phyloP scores from a whole-genome alignment of 192 early-diverging fungal genomes.

The Umbelopsis isabellina region DNA sequence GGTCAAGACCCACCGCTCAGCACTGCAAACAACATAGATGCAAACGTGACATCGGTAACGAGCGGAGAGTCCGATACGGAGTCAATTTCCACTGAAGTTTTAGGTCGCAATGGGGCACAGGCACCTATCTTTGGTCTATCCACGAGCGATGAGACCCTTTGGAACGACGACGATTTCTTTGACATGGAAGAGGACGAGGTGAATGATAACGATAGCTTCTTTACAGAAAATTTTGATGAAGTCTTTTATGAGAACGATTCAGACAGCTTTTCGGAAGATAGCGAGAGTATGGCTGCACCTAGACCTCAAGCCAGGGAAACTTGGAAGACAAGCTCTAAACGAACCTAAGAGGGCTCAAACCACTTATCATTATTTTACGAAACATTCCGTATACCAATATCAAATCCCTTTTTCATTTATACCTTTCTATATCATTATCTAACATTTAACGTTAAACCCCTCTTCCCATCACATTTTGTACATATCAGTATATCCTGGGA shows the following conservation, averaged over 20 bases:
- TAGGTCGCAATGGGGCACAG: not conserved
- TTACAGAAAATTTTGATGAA: slow-evolving; percentile 24
- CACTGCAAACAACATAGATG: not conserved
- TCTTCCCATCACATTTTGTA: too few species aligned
- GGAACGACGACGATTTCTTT: slow-evolving; percentile 3
- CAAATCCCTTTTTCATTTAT: not conserved
- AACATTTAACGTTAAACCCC: too few species aligned
- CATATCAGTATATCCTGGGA: too few species aligned
- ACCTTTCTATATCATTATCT: not conserved
- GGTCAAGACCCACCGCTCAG: not conserved
- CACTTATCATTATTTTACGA: not conserved
- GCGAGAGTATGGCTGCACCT: not conserved
- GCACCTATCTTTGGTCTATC: slow-evolving; percentile 14
- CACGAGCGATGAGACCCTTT: slow-evolving; percentile 15
- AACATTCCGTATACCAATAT: not conserved
- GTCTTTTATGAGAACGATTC: slow-evolving; percentile 26
- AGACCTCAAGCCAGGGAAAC: slow-evolving; percentile 3
- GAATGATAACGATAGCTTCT: not conserved
- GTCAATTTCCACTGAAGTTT: not conserved
- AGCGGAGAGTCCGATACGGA: not conserved
- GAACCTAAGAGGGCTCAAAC: not conserved
- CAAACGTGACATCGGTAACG: not conserved
- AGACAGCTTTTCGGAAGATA: slow-evolving; percentile 15
- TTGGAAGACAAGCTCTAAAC: slow-evolving; percentile 8
- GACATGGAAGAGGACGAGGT: slow-evolving; percentile 14